phyloP scores from a whole-genome alignment of 495 filamentous ascomycete species.

The Talaromyces proteolyticus region DNA sequence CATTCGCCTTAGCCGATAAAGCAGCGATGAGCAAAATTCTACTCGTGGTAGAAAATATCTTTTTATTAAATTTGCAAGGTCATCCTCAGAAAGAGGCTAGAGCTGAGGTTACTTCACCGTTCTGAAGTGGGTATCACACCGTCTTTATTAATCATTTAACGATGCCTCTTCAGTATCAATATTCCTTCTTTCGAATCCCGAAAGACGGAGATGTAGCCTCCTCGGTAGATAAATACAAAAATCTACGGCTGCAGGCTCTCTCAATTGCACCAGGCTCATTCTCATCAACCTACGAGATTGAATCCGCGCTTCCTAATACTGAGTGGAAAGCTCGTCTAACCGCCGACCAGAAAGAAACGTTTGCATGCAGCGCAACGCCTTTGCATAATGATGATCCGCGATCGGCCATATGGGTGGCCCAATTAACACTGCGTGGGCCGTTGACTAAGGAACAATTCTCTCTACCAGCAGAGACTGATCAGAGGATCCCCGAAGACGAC shows the following conservation, averaged over 20 bases:
- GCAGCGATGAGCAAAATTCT: no score
- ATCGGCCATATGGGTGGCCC: conserved; percentile 22
- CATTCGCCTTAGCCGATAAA: neutral
- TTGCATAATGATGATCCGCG: neutral
- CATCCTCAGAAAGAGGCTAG: no score
- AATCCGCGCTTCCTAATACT: conserved; percentile 18
- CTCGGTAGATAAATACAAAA: conserved; percentile 19
- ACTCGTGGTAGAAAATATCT: no score
- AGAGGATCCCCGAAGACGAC: conserved; percentile 10
- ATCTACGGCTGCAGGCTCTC: conserved; percentile 21
- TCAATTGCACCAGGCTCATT: conserved; percentile 21
- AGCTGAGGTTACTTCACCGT: no score
- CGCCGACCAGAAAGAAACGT: conserved; percentile 11
- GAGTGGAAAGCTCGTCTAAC: conserved; percentile 21
- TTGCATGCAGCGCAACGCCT: conserved; percentile 25
- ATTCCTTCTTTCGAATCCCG: conserved; percentile 15
- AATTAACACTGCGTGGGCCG: conserved; percentile 26
- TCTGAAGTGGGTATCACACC: no score
- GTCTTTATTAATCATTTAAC: neutral
- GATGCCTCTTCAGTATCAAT: neutral
- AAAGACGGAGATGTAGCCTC: conserved; percentile 10
- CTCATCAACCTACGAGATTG: conserved; percentile 24
- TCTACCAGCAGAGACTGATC: conserved; percentile 15
- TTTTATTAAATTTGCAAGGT: no score
- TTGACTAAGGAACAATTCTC: conserved; percentile 11